Conservation (phyloP, 345 rosid genomes). For the Excoecaria agallocha region DNA sequence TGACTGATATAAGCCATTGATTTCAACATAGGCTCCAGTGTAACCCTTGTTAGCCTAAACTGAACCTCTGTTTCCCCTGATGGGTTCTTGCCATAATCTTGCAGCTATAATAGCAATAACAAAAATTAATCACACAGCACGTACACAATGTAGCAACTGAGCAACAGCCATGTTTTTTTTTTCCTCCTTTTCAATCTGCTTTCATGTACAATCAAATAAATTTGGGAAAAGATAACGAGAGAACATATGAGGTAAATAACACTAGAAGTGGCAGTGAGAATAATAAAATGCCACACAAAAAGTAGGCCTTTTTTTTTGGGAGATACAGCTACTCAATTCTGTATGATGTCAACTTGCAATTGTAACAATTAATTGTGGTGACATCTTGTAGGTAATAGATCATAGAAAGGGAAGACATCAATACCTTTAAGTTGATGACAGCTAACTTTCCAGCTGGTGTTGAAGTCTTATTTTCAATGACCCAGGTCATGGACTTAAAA, state of each 20-base stretch:
- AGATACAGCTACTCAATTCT: not conserved
- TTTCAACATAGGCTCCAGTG: slow-evolving; percentile 62
- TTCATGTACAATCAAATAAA: not conserved
- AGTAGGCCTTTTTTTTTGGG: not conserved
- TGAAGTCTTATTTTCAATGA: slow-evolving; percentile 48
- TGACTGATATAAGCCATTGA: slow-evolving; percentile 68
- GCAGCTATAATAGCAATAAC: slow-evolving; percentile 37
- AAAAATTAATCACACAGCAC: slow-evolving; percentile 6
- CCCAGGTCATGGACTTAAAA: slow-evolving; percentile 73
- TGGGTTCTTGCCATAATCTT: slow-evolving; percentile 58
- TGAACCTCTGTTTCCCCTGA: slow-evolving; percentile 54
- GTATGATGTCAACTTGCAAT: not conserved
- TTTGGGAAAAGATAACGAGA: not conserved
- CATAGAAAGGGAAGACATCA: slow-evolving; percentile 6
- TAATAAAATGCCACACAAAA: not conserved
- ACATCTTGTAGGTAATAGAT: not conserved
- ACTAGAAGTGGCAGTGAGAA: not conserved
- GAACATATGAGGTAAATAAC: not conserved
- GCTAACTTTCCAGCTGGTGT: slow-evolving; percentile 47
- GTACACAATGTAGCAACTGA: not conserved
- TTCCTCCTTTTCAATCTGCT: not conserved
- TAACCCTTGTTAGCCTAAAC: slow-evolving; percentile 54
- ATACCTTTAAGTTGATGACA: slow-evolving; percentile 59
- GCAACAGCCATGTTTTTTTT: not conserved
- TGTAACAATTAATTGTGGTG: too few relatives aligned